Percentiles rank a stretch among this genome's conserved stretches.
phyloP scores from a whole-genome alignment of 1,284 basidiomycete genomes.

The Microbotryum silenes-acaulis region DNA sequence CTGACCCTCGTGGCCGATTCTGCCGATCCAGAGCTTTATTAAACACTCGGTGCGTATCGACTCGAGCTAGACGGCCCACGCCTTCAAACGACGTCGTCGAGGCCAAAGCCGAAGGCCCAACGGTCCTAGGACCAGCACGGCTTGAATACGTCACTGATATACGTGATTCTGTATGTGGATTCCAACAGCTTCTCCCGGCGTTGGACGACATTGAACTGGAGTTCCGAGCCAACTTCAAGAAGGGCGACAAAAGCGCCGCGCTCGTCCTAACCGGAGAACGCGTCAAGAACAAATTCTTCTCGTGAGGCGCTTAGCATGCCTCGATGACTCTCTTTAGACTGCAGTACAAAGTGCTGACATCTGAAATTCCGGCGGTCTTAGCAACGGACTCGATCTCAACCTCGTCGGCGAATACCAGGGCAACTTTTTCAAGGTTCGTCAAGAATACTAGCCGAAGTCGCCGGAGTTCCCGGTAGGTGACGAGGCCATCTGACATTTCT shows the following conservation, averaged over 20 bases:
- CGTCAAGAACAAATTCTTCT: slow-evolving; percentile 28
- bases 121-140: too few species aligned
- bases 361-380: not conserved
- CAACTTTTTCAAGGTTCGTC: slow-evolving; percentile 21
- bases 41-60: slow-evolving; percentile 11
- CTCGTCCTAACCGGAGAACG: slow-evolving; percentile 27
- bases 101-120: too few species aligned
- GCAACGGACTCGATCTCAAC: slow-evolving; percentile 28
- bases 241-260: slow-evolving; percentile 21
- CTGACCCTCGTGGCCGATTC: not conserved
- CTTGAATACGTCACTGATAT: not conserved
- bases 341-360: too few species aligned
- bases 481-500: not conserved
- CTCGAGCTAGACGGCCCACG: not conserved
- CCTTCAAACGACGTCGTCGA: too few species aligned
- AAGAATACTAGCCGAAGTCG: too few species aligned
- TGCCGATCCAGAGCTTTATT: slow-evolving; percentile 14
- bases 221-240: slow-evolving; percentile 7
- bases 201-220: slow-evolving; percentile 25
- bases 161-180: not conserved
- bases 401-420: slow-evolving; percentile 15
- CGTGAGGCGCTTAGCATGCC: slow-evolving; percentile 2
- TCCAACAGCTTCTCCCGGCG: slow-evolving; percentile 24
- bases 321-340: not conserved
- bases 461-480: too few species aligned